Conservation (phyloP, 2,329 filamentous ascomycete species). For the Penicillium psychrosexuale region DNA sequence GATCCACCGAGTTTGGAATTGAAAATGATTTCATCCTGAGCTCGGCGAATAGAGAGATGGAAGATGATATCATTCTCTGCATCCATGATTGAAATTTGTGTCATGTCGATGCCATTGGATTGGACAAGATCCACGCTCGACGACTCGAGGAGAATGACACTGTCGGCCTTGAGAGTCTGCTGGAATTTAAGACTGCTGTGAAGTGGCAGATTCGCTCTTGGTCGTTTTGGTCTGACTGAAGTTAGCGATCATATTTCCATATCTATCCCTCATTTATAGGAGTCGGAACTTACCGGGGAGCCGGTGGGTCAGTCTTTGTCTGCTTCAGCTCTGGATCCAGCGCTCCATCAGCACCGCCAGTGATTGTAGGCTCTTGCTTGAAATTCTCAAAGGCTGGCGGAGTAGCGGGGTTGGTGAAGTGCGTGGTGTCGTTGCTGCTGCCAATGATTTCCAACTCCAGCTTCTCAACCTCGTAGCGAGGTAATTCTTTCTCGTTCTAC, state of each 20-base stretch:
- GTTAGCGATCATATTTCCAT: not conserved
- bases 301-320: not conserved
- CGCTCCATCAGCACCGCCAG: slow-evolving; percentile 10
- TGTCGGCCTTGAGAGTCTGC: slow-evolving; percentile 5
- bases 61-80: not conserved
- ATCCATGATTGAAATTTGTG: slow-evolving; percentile 4
- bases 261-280: not conserved
- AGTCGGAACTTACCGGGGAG: not conserved
- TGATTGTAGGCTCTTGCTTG: slow-evolving; percentile 11
- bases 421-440: slow-evolving; percentile 9
- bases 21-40: slow-evolving; percentile 4
- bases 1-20: slow-evolving; percentile 6
- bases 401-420: slow-evolving; percentile 4
- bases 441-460: slow-evolving; percentile 13
- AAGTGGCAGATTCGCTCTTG: slow-evolving; percentile 5
- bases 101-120: slow-evolving; percentile 4
- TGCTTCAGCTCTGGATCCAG: slow-evolving; percentile 10
- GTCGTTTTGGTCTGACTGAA: slow-evolving; percentile 1
- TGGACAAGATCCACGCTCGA: slow-evolving; percentile 2
- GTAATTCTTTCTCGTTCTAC: slow-evolving; percentile 8
- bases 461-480: slow-evolving; percentile 9
- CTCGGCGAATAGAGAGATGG: slow-evolving; percentile 6
- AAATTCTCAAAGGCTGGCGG: slow-evolving; percentile 6
- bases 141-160: slow-evolving; percentile 8
- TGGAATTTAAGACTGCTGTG: slow-evolving; percentile 1